Evolutionary conservation across 179 eudicot genomes (phyloP), one percentile per base, ranked within the genome.

Genomic region (Monotropa hypopitys): DNA sequence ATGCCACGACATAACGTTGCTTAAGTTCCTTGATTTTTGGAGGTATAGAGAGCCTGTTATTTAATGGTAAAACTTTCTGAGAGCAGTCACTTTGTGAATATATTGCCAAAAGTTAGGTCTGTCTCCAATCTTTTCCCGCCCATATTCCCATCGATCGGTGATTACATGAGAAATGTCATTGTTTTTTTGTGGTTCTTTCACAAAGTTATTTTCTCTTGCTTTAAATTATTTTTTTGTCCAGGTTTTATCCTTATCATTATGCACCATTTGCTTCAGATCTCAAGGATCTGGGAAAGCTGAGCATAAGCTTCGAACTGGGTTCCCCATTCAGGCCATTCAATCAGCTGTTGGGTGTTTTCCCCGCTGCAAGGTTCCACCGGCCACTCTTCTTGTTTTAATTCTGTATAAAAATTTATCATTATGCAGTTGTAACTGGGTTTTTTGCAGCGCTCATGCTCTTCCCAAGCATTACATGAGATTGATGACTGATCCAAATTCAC

Each of bases 211-310:
- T 67, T 21, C 53, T 40, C 21, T n/a, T 28, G 38, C 12, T 26
- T 26, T 21, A 32, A 16, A 9, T 40, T 1, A 5, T 38, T 15
- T 47, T 76, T 68, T n/a, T 49, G 54, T 80, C 20, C 88, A 95
- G 99, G 99, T 95, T 95, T 83, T 95, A 91, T 83, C 99, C 99
- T 42, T 95, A 93, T 79, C 98, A 95, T 87, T 95, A 95, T 89
- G 99, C 99, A 38, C 99, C 99, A 54, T 95, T 95, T 89, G 99
- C 99, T 79, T 95, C 99, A 46, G 99, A 95, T 83, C 88, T 95
- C 70, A 93, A 88, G 83, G 90, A 85, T 81, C 81, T 95, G 76
- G 91, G 81, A 40, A 73, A 84, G 78, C 78, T 93, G 84, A 81
- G 90, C 84, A 87, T 95, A 65, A 85, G 76, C 47, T 95, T 93